A percentile compares a stretch with the other conserved stretches of the same genome.
Conservation (phyloP, 192 early-diverging fungal genomes). For the Podila verticillata region DNA sequence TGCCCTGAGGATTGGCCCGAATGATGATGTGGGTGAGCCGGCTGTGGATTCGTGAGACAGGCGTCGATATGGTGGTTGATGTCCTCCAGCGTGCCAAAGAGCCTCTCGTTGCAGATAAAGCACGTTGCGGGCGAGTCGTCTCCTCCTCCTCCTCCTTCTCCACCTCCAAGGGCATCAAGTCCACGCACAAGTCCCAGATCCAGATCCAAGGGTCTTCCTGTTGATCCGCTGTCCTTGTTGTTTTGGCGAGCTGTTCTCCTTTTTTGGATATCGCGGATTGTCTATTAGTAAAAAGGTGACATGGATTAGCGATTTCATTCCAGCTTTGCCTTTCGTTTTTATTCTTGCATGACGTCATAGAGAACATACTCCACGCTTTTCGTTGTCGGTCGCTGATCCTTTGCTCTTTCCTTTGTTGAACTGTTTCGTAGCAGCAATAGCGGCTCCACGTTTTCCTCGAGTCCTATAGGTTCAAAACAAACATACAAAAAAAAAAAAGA, state of each 20-base stretch:
- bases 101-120: constrained; percentile 70
- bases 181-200: constrained; percentile 12
- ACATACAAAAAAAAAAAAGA: constrained; percentile 9
- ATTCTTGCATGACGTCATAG: not conserved
- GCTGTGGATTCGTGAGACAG: constrained; percentile 64
- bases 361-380: constrained; percentile 25
- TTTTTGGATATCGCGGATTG: constrained; percentile 46
- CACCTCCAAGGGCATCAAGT: constrained; percentile 20
- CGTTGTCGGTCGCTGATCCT: constrained; percentile 32
- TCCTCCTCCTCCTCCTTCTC: no score
- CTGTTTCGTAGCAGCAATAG: constrained; percentile 62
- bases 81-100: constrained; percentile 64
- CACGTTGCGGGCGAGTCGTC: constrained; percentile 58
- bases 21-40: constrained; percentile 10
- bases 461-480: constrained; percentile 1
- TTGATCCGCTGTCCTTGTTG: constrained; percentile 22
- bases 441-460: constrained; percentile 64
- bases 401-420: constrained; percentile 57
- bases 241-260: constrained; percentile 22
- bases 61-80: constrained; percentile 83
- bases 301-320: not conserved
- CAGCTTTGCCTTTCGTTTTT: not conserved
- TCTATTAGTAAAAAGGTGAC: constrained; percentile 1
- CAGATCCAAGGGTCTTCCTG: constrained; percentile 10
- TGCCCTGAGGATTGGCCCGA: constrained; percentile 16